phyloP scores from a whole-genome alignment of 2,329 filamentous ascomycete genomes.

The Pseudogymnoascus sp. region DNA sequence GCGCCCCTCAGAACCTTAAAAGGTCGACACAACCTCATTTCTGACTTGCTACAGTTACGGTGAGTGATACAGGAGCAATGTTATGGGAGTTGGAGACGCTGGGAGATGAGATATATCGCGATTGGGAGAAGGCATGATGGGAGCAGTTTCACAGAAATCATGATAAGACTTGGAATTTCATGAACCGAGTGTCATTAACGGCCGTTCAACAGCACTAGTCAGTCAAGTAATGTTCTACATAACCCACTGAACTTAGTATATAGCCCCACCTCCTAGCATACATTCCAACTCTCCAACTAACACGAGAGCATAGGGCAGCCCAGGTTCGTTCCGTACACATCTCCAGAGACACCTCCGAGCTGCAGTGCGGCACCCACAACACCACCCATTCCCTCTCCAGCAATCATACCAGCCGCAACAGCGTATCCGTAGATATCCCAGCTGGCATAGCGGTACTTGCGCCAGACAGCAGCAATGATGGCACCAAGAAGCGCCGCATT shows the following conservation, averaged over 20 bases:
- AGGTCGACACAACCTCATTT: background rate
- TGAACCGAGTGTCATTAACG: background rate
- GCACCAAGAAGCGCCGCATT: conserved; percentile 53
- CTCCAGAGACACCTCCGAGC: conserved; percentile 29
- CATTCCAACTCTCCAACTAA: background rate
- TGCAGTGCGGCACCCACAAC: conserved; percentile 47
- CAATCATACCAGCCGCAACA: conserved; percentile 52
- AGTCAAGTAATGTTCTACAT: background rate
- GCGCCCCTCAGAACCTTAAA: conserved; percentile 1
- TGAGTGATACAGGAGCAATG: too few relatives aligned
- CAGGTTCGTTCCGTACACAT: conserved; percentile 27
- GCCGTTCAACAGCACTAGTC: background rate
- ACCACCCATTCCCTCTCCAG: conserved; percentile 56
- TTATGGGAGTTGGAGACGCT: background rate
- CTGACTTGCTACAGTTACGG: background rate
- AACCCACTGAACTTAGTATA: background rate
- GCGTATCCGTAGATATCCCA: conserved; percentile 55
- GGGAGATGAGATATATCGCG: background rate
- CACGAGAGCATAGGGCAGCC: conserved; percentile 26
- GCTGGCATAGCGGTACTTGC: conserved; percentile 41
- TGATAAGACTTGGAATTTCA: background rate
- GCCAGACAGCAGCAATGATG: conserved; percentile 44
- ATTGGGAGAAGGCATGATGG: background rate
- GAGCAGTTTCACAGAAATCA: background rate
- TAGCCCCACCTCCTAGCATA: background rate